Percentiles rank a stretch among this genome's conserved stretches.
These are phyloP conservation scores for Fusarium redolens DNA, from an alignment of 2,329 filamentous ascomycete genomes.

Conservation along the genomic window DNA sequence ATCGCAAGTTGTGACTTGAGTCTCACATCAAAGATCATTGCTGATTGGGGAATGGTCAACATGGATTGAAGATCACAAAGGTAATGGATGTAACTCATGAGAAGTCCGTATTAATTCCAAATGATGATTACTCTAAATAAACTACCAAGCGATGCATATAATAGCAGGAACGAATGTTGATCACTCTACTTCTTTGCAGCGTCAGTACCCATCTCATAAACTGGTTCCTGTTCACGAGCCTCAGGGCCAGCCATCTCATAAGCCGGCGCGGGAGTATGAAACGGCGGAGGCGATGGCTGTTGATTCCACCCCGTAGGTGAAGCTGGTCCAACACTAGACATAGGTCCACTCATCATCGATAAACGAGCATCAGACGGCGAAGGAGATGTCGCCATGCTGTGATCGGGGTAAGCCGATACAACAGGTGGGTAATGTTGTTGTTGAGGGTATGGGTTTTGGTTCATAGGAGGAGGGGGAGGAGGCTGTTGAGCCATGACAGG, in stretches of 20 bases:
- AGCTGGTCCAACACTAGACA: neutral
- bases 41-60: constrained; percentile 2
- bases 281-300: neutral
- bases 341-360: neutral
- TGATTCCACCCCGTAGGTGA: neutral
- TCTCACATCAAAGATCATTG: neutral
- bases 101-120: neutral
- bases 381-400: neutral
- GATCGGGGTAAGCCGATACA: neutral
- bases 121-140: neutral
- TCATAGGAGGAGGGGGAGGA: neutral
- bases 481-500: neutral
- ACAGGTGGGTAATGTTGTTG: neutral
- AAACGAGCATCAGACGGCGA: neutral
- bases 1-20: neutral
- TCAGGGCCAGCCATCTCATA: constrained; percentile 3
- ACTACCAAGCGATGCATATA: neutral
- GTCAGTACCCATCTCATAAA: neutral
- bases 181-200: neutral
- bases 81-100: fast-evolving
- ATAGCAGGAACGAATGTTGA: neutral
- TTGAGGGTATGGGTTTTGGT: neutral
- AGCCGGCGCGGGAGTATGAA: neutral
- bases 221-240: neutral
- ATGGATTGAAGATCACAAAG: neutral